Evolutionary conservation across 169 alveolate genomes (phyloP).

Genomic region (Eimeria praecox): DNA sequence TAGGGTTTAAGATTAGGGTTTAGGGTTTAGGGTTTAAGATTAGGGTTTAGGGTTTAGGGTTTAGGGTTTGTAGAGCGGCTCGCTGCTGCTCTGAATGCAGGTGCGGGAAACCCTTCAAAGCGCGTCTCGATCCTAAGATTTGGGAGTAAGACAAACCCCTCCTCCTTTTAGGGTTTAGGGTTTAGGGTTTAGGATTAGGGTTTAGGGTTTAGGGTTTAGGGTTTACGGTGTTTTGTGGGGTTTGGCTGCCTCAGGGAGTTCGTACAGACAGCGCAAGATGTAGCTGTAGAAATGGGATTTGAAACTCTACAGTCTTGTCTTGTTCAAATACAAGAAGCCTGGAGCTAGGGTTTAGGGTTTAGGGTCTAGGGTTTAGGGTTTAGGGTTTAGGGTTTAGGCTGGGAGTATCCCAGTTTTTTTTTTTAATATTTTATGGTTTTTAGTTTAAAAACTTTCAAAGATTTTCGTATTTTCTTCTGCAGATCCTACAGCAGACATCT

Average conservation of each 20-base stretch:
- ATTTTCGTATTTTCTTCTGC: not conserved
- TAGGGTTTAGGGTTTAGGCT: not conserved
- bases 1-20: not conserved
- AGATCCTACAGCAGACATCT: not conserved
- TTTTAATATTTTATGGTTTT: not conserved
- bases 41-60: conserved; percentile 22
- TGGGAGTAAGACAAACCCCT: conserved; percentile 17
- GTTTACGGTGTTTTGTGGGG: not conserved
- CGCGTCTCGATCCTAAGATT: conserved; percentile 55
- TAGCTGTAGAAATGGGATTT: conserved; percentile 76
- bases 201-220: conserved; percentile 33
- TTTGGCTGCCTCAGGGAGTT: conserved; percentile 59
- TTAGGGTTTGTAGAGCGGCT: not conserved
- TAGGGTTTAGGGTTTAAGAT: conserved; percentile 18
- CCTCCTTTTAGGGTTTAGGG: not conserved
- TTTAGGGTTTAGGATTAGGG: conserved; percentile 37
- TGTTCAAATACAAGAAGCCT: conserved; percentile 74
- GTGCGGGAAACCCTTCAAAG: conserved; percentile 44
- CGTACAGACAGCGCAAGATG: conserved; percentile 50
- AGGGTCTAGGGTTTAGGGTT: conserved; percentile 35
- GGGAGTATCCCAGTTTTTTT: not conserved
- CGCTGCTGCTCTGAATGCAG: conserved; percentile 39
- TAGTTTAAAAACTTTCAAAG: not conserved
- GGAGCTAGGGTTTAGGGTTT: conserved; percentile 57
- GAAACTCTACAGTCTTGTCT: conserved; percentile 60